phyloP scores from a whole-genome alignment of 179 eudicot species.

The Patellifolia procumbens region DNA sequence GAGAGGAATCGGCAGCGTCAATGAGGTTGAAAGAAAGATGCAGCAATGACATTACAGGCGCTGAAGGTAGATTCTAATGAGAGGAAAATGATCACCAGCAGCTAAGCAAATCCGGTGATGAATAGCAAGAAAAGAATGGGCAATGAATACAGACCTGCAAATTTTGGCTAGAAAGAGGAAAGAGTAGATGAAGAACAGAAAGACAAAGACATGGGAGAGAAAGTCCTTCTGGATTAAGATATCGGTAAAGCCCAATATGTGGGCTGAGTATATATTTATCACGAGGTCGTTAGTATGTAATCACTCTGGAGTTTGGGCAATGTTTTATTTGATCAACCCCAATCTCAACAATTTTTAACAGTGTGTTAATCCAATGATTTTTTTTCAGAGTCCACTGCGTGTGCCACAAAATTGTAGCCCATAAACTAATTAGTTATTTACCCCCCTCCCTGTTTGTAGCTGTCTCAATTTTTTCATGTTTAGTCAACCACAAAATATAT shows the following conservation, averaged over 20 bases:
- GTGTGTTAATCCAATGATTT: too few relatives aligned
- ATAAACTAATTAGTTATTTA: not conserved
- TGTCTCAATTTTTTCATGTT: not conserved
- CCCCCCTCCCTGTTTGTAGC: too few relatives aligned
- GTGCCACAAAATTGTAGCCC: not conserved
- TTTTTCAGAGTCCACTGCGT: too few relatives aligned
- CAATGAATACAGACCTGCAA: too few relatives aligned
- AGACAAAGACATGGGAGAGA: not conserved
- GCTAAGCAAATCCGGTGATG: not conserved
- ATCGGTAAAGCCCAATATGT: too few relatives aligned
- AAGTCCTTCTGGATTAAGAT: too few relatives aligned
- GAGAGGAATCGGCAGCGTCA: not conserved
- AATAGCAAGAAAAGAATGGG: not conserved
- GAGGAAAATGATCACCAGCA: not conserved
- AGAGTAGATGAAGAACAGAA: not conserved
- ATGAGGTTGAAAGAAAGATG: not conserved
- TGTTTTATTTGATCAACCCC: too few relatives aligned
- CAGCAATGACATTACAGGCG: not conserved
- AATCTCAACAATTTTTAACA: too few relatives aligned
- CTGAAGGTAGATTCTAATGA: not conserved
- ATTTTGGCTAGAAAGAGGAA: not conserved
- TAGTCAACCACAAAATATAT: not conserved
- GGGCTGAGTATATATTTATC: too few relatives aligned
- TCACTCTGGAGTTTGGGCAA: too few relatives aligned
- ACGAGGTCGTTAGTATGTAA: too few relatives aligned